Conservation (phyloP, 768 basidiomycete genomes). For the Mycena leptocephala region DNA sequence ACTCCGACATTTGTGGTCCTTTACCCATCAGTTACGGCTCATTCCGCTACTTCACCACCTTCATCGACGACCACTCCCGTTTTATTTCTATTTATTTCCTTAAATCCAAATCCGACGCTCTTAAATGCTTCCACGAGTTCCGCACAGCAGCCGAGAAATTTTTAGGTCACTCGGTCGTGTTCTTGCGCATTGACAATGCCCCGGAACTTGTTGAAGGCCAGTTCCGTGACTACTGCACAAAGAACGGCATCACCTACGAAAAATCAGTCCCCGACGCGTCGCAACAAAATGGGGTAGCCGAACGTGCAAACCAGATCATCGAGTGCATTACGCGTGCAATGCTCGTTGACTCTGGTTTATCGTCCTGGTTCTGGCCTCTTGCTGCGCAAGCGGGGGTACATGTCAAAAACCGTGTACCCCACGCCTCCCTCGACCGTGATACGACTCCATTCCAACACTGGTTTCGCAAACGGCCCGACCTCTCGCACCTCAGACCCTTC, state of each 20-base stretch:
- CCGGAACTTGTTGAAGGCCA: slow-evolving; percentile 38
- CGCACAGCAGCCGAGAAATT: slow-evolving; percentile 13
- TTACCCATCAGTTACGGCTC: slow-evolving; percentile 22
- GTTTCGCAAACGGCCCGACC: neutral
- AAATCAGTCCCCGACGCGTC: slow-evolving; percentile 41
- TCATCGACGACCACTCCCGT: slow-evolving; percentile 42
- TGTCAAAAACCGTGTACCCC: slow-evolving; percentile 31
- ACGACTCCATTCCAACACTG: slow-evolving; percentile 28
- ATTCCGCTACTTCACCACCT: slow-evolving; percentile 41
- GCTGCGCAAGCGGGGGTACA: slow-evolving; percentile 22
- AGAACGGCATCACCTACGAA: slow-evolving; percentile 40
- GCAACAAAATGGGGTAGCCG: slow-evolving; percentile 45
- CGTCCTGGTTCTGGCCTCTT: slow-evolving; percentile 37
- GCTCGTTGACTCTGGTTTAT: slow-evolving; percentile 27
- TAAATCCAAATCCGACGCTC: slow-evolving; percentile 6
- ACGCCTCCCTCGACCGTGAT: neutral
- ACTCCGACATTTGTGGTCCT: slow-evolving; percentile 41
- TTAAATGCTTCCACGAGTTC: slow-evolving; percentile 27
- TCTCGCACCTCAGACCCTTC: slow-evolving; percentile 30
- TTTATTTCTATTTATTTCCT: slow-evolving; percentile 23
- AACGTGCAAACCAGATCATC: slow-evolving; percentile 38
- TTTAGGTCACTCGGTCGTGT: neutral
- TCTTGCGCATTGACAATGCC: slow-evolving; percentile 41
- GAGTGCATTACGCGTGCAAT: slow-evolving; percentile 37
- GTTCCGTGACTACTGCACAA: slow-evolving; percentile 33